These are phyloP conservation scores for Agroathelia rolfsii DNA, from an alignment of 1,284 basidiomycete species.

Conservation along the genomic window DNA sequence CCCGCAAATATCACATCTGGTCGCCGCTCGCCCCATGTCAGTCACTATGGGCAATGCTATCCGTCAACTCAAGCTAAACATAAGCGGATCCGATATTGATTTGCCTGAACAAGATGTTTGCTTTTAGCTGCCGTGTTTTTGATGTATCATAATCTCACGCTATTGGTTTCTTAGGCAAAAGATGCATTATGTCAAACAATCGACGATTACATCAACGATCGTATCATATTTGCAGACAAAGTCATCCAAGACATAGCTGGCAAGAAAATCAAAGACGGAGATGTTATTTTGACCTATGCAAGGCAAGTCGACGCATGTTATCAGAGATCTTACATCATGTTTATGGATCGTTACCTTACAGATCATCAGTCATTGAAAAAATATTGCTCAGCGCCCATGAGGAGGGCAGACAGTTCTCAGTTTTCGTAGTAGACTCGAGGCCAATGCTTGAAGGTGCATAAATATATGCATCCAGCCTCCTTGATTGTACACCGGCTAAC, in stretches of 20 bases:
- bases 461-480: slow-evolving; percentile 2
- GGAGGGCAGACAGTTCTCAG: slow-evolving; percentile 72
- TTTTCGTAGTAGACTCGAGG: slow-evolving; percentile 90
- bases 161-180: slow-evolving; percentile 60
- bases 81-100: slow-evolving; percentile 87
- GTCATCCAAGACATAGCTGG: slow-evolving; percentile 86
- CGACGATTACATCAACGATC: slow-evolving; percentile 88
- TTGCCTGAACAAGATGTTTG: slow-evolving; percentile 85
- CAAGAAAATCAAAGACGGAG: slow-evolving; percentile 90
- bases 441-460: slow-evolving; percentile 81
- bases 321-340: slow-evolving; percentile 5
- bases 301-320: slow-evolving; percentile 35
- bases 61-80: slow-evolving; percentile 92
- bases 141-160: slow-evolving; percentile 2
- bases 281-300: slow-evolving; percentile 90
- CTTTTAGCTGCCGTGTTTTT: slow-evolving; percentile 3
- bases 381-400: slow-evolving; percentile 75
- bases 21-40: slow-evolving; percentile 83
- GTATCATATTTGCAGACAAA: slow-evolving; percentile 88
- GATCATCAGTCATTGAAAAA: slow-evolving; percentile 91
- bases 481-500: slow-evolving; percentile 6
- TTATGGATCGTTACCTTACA: slow-evolving; percentile 21
- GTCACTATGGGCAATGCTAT: slow-evolving; percentile 94
- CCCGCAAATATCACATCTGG: slow-evolving; percentile 85
- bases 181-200: slow-evolving; percentile 78